Evolutionary conservation across 371 early-diverging fungal genomes (phyloP).

Genomic region (Mortierella sp.): DNA sequence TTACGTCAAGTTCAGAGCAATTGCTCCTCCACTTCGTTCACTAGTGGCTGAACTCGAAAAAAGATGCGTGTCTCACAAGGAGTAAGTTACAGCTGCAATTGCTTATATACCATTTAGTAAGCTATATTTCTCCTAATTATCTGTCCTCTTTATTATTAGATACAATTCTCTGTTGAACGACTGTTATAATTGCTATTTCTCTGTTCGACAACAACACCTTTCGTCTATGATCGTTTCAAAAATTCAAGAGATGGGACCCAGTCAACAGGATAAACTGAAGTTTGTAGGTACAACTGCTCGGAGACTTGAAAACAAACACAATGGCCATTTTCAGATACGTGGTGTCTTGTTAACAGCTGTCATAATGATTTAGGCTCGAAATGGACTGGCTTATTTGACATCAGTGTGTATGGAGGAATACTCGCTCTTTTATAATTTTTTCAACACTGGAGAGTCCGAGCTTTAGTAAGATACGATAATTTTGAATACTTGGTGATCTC

Average conservation of each 20-base stretch:
- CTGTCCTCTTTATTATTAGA: constrained; percentile 45
- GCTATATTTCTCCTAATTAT: not conserved
- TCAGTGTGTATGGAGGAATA: constrained; percentile 86
- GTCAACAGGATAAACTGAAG: constrained; percentile 68
- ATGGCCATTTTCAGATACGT: not conserved
- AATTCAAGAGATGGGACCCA: constrained; percentile 69
- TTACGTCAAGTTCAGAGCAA: constrained; percentile 83
- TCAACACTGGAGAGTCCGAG: constrained; percentile 74
- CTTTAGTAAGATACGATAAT: constrained; percentile 62
- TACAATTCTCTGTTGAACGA: constrained; percentile 81
- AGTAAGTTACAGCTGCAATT: constrained; percentile 63
- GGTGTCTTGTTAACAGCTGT: not conserved
- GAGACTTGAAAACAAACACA: not conserved
- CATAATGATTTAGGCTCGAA: constrained; percentile 65
- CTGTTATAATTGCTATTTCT: constrained; percentile 78
- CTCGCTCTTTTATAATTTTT: constrained; percentile 80
- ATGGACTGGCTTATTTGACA: constrained; percentile 84
- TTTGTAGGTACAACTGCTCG: constrained; percentile 66
- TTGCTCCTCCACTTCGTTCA: constrained; percentile 72
- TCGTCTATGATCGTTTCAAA: constrained; percentile 73
- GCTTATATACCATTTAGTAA: not conserved
- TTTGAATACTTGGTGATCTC: not conserved
- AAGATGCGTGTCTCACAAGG: constrained; percentile 75
- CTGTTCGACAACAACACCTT: constrained; percentile 75
- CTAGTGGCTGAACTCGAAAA: constrained; percentile 81